A percentile compares a stretch with the other conserved stretches of the same genome.
phyloP scores from a whole-genome alignment of 148 eudicot genomes.

The Heliamphora exappendiculata region DNA sequence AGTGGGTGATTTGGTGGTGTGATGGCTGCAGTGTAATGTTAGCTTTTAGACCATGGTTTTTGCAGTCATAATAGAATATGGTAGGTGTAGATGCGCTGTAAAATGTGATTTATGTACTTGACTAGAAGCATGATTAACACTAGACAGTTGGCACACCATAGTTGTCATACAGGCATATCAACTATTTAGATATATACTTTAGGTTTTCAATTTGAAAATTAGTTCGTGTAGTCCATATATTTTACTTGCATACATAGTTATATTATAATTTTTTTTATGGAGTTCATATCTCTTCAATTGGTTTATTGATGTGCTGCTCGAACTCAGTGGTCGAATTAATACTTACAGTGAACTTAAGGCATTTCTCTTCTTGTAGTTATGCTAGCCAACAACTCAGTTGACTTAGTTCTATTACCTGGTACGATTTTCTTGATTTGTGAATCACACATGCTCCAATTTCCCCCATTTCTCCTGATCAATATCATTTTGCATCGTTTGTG shows the following conservation, averaged over 20 bases:
- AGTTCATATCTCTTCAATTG: no score
- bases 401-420: conserved; percentile 89
- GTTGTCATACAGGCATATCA: no score
- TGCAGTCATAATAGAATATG: no score
- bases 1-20: not conserved
- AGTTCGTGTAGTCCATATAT: no score
- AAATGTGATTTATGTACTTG: no score
- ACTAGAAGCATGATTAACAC: no score
- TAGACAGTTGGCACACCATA: no score
- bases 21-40: no score
- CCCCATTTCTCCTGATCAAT: not conserved
- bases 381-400: conserved; percentile 78
- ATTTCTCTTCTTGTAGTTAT: conserved; percentile 53
- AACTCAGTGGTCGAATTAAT: not conserved
- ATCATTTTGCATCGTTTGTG: not conserved
- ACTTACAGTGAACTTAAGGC: not conserved
- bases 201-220: not conserved
- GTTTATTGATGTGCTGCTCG: not conserved
- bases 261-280: not conserved
- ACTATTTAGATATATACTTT: not conserved
- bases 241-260: not conserved
- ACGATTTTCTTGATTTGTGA: conserved; percentile 5
- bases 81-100: no score
- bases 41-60: no score
- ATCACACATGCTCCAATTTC: not conserved